Percentiles rank a stretch among this genome's conserved stretches.
These are phyloP conservation scores for Physcomitrium patens DNA, from an alignment of 225 moss, liverwort and hornwort genomes.

Conservation along the genomic window DNA sequence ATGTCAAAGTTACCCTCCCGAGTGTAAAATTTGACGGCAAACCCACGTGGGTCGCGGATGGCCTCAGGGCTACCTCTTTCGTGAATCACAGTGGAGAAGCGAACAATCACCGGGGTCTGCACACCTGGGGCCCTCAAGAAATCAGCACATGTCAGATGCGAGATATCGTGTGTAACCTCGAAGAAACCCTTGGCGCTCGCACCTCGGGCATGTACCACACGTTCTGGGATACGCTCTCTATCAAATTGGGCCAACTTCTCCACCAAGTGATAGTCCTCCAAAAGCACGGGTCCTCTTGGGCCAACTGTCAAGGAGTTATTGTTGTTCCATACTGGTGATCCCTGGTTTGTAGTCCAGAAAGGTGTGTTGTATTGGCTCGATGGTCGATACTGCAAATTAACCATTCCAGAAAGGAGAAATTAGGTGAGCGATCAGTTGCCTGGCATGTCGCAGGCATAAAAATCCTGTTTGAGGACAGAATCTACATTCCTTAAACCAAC, in stretches of 20 bases:
- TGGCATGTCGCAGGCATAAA: too few species aligned
- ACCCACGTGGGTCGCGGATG: slow-evolving; percentile 73
- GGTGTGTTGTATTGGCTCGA: slow-evolving; percentile 65
- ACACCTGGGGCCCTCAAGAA: slow-evolving; percentile 83
- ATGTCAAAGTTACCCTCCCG: slow-evolving; percentile 82
- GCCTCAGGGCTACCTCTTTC: slow-evolving; percentile 82
- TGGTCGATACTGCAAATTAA: slow-evolving; percentile 57
- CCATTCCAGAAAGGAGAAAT: neutral
- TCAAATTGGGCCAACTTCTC: slow-evolving; percentile 83
- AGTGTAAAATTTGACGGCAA: slow-evolving; percentile 79
- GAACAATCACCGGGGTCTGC: slow-evolving; percentile 79
- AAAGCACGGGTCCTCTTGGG: slow-evolving; percentile 62
- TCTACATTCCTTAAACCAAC: too few species aligned
- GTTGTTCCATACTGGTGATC: slow-evolving; percentile 75
- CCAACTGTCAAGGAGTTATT: slow-evolving; percentile 67
- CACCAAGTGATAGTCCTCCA: slow-evolving; percentile 81
- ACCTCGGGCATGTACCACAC: slow-evolving; percentile 78
- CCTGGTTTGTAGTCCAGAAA: slow-evolving; percentile 65
- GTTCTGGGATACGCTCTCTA: slow-evolving; percentile 83
- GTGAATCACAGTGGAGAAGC: slow-evolving; percentile 88
- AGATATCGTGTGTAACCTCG: slow-evolving; percentile 75
- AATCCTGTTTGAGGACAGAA: neutral
- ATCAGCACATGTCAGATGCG: slow-evolving; percentile 73
- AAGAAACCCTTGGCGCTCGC: slow-evolving; percentile 75
- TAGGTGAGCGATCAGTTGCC: neutral